Evolutionary conservation across 441 rosid species (phyloP), one percentile per base, ranked within the genome.

Genomic region (Syzygium syzygioides): DNA sequence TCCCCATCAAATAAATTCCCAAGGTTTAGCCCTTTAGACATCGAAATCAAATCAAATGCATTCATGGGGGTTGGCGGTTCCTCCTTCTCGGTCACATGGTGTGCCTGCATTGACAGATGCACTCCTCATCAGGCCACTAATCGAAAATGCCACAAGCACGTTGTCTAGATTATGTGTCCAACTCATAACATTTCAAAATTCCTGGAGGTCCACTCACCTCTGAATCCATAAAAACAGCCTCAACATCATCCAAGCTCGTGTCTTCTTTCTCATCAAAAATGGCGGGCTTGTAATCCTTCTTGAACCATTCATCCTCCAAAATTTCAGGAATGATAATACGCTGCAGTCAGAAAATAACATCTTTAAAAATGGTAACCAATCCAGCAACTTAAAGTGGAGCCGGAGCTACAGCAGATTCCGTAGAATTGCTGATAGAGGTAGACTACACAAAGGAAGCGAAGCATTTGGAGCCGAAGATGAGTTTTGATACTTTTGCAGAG

Each of bases 301-400:
- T 95, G 90, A 96, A 96, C 99, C 99, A 98, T 93, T 94, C 96
- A 91, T 98, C 96, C 93, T 94, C 96, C 89, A 98, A 92, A 88
- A 95, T 95, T 92, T 96, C 99, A 28, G 97, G 95, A 60, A 94
- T 88, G 5, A 95, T 94, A 79, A 98, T 92, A 57, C 99, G 98
- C 99, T 98, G 96, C 89, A 55, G 89, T 55, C 18, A 60, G 87
- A 52, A 90, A 88, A 84, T 87, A 18, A 87, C 88, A 32, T 55
- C 59, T 88, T 53, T n/a, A 45, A 52, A 87, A 80, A 80, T 60
- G 87, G 14, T 48, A 86, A 86, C 85, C 50, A 64, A 66, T 50
- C 48, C 71, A 85, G 86, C 52, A 41, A 66, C 52, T 57, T 55
- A 56, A 87, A 79, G 79, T 52, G 50, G 48, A 13, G 66, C 87